Evolutionary conservation across 2,329 filamentous ascomycete genomes (phyloP).

Genomic region (Simplicillium sp.): DNA sequence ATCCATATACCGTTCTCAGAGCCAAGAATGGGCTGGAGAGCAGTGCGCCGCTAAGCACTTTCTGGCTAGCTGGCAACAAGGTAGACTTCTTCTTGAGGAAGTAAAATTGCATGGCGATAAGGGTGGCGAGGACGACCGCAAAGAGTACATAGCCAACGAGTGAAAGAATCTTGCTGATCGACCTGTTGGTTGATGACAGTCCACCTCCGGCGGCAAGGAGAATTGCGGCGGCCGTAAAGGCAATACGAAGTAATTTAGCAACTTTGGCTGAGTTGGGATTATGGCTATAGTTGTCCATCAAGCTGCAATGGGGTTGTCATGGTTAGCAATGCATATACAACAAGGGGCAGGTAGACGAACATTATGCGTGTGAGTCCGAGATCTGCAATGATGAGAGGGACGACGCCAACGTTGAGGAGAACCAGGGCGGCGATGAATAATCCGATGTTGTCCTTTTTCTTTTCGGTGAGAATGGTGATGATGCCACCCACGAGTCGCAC

Average conservation of each 20-base stretch:
- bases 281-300: slow-evolving; percentile 13
- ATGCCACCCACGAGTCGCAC: slow-evolving; percentile 18
- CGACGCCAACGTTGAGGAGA: slow-evolving; percentile 18
- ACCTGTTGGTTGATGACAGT: slow-evolving; percentile 6
- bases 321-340: not conserved
- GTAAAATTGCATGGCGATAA: slow-evolving; percentile 10
- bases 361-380: slow-evolving; percentile 16
- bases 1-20: slow-evolving; percentile 12
- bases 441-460: slow-evolving; percentile 10
- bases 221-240: slow-evolving; percentile 8
- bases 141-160: slow-evolving; percentile 14
- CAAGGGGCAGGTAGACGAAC: slow-evolving; percentile 9
- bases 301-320: slow-evolving; percentile 2
- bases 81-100: slow-evolving; percentile 7
- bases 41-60: slow-evolving; percentile 10
- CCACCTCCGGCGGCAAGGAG: slow-evolving; percentile 13
- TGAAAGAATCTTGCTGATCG: slow-evolving; percentile 9
- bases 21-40: slow-evolving; percentile 12
- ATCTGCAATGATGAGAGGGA: slow-evolving; percentile 15
- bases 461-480: slow-evolving; percentile 13
- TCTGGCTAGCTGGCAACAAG: slow-evolving; percentile 10
- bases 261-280: slow-evolving; percentile 10
- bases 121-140: slow-evolving; percentile 8
- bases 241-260: slow-evolving; percentile 8
- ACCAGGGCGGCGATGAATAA: slow-evolving; percentile 15